phyloP scores from a whole-genome alignment of 2,329 filamentous ascomycete species.

The Calonectria fujianensis region DNA sequence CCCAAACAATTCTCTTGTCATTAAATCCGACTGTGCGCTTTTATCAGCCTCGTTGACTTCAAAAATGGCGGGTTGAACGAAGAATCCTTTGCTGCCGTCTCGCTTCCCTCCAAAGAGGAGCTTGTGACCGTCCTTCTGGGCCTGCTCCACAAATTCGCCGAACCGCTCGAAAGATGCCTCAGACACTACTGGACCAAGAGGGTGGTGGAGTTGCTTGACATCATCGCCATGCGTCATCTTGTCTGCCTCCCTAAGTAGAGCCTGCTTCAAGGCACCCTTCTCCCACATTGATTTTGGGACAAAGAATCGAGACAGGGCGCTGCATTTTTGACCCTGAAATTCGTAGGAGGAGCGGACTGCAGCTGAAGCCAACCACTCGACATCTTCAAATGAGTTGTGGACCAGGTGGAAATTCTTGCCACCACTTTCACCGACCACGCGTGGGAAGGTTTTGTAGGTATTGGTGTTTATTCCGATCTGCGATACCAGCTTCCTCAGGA shows the following conservation, averaged over 20 bases:
- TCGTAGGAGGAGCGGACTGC: conserved; percentile 14
- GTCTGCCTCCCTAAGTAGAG: not conserved
- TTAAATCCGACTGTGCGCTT: conserved; percentile 7
- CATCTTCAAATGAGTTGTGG: conserved; percentile 9
- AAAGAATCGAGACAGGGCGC: conserved; percentile 4
- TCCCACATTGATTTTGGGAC: conserved; percentile 12
- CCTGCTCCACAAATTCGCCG: not conserved
- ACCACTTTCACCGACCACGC: conserved; percentile 1
- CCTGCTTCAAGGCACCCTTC: not conserved
- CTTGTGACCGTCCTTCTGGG: conserved; percentile 7
- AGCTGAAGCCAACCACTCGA: not conserved
- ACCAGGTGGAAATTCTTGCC: conserved; percentile 14
- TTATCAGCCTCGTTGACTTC: not conserved
- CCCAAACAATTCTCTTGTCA: conserved; percentile 10
- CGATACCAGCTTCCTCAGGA: not conserved
- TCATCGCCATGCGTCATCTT: conserved; percentile 20
- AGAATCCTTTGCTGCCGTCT: conserved; percentile 15
- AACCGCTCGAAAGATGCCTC: conserved; percentile 2
- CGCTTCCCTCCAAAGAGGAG: not conserved
- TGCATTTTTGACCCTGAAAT: conserved; percentile 11
- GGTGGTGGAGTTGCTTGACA: conserved; percentile 13
- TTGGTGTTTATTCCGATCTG: not conserved
- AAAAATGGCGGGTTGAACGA: not conserved
- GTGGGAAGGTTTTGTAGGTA: conserved; percentile 8
- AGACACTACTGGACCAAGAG: not conserved